phyloP scores from a whole-genome alignment of 1,284 basidiomycete species.

The Trametes polyzona region DNA sequence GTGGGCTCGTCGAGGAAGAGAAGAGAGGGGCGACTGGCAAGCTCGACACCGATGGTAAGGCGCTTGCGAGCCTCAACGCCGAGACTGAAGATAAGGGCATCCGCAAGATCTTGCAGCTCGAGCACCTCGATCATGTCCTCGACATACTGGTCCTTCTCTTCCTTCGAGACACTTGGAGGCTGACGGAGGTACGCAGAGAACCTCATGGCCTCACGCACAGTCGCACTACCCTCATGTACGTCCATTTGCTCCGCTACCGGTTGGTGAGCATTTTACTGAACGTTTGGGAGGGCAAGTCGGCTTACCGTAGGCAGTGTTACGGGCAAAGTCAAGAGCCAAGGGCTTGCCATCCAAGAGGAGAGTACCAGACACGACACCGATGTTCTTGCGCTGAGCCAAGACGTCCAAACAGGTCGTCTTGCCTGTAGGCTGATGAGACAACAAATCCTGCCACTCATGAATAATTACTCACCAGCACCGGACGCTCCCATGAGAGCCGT shows the following conservation, averaged over 20 bases:
- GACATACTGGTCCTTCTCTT: slow-evolving; percentile 84
- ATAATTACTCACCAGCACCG: slow-evolving; percentile 54
- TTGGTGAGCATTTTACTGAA: slow-evolving; percentile 35
- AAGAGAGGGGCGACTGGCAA: slow-evolving; percentile 82
- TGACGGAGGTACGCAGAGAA: slow-evolving; percentile 94
- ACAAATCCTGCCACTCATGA: neutral
- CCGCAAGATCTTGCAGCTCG: slow-evolving; percentile 65
- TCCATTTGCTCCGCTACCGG: slow-evolving; percentile 85
- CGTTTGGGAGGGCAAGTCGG: slow-evolving; percentile 15
- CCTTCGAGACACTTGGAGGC: slow-evolving; percentile 67
- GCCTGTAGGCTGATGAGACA: slow-evolving; percentile 43
- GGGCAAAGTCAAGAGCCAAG: slow-evolving; percentile 77
- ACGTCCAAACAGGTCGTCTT: slow-evolving; percentile 90
- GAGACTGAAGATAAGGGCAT: slow-evolving; percentile 64
- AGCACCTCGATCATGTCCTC: slow-evolving; percentile 78
- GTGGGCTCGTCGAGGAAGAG: slow-evolving; percentile 69
- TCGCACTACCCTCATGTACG: slow-evolving; percentile 84
- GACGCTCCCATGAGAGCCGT: slow-evolving; percentile 82
- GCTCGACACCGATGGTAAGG: slow-evolving; percentile 87
- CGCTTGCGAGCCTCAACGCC: slow-evolving; percentile 85
- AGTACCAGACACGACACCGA: slow-evolving; percentile 83
- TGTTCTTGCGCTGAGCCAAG: slow-evolving; percentile 85
- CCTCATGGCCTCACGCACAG: slow-evolving; percentile 87
- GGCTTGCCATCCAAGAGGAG: slow-evolving; percentile 81
- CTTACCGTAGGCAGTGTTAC: slow-evolving; percentile 76